Percentiles rank a stretch among this genome's conserved stretches.
Conservation (phyloP, 2,329 filamentous ascomycete genomes). For the Byssoonygena ceratinophila region DNA sequence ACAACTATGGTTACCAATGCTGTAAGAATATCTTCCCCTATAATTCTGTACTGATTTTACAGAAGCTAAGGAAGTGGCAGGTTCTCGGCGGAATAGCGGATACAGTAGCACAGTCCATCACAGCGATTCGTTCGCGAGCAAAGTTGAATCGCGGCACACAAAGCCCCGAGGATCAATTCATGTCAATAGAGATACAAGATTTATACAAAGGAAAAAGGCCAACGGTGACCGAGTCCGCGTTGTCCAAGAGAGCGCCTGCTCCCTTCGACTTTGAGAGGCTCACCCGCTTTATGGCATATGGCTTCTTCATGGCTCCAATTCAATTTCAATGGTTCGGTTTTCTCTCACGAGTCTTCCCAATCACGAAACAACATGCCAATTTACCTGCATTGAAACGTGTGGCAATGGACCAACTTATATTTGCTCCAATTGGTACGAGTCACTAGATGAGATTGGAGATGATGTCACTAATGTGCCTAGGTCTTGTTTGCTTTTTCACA, state of each 20-base stretch:
- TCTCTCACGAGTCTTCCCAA: constrained; percentile 68
- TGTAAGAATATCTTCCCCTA: constrained; percentile 39
- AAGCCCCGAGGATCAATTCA: constrained; percentile 51
- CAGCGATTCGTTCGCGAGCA: constrained; percentile 56
- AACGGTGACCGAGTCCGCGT: constrained; percentile 55
- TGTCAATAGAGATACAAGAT: constrained; percentile 82
- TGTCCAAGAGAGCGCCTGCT: constrained; percentile 54
- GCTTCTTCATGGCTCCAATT: constrained; percentile 87
- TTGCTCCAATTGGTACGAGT: constrained; percentile 67
- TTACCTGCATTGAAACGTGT: constrained; percentile 79
- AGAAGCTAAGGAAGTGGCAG: constrained; percentile 28
- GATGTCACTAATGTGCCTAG: constrained; percentile 26
- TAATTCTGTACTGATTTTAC: not conserved
- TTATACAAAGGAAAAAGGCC: constrained; percentile 68
- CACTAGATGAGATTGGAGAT: not conserved
- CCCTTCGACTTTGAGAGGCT: constrained; percentile 93
- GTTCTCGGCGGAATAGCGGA: constrained; percentile 90
- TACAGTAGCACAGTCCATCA: constrained; percentile 88
- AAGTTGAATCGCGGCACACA: constrained; percentile 49
- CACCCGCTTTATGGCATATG: constrained; percentile 92
- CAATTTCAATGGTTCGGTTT: constrained; percentile 96
- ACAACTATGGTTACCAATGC: constrained; percentile 99
- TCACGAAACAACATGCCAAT: constrained; percentile 64
- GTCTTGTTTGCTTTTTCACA: constrained; percentile 80
- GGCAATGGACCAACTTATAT: constrained; percentile 82